Base-by-base conservation (phyloP, 2,329 filamentous ascomycete species). In the Colletotrichum siamense region DNA sequence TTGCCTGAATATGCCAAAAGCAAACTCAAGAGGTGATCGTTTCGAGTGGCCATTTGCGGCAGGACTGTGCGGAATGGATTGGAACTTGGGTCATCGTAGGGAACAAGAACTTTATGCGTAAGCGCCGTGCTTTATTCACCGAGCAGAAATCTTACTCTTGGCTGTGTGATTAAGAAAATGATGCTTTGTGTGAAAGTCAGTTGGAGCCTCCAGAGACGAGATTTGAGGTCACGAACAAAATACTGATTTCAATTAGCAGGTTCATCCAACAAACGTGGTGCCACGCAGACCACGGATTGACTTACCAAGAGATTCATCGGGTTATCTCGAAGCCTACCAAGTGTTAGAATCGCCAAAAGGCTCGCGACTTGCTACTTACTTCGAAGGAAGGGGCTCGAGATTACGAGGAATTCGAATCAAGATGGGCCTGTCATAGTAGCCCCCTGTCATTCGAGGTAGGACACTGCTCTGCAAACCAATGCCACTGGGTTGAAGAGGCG, bases 111-210 rank as follows among this genome's bases (percentile, higher is more conserved):
- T 83, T 71, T 88, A 87, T 80, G 91, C 12, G 62, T 80, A n/a
- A 79, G 75, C 34, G 36, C 6, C 13, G 28, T 59, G 9, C 15
- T n/a, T 34, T 4, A 24, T 8, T 15, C 6, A 18, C 30, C 3
- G 18, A 32, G 9, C 13, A 12, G 5, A 32, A 26, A 26, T 82
- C 79, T 92, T 82, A 85, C 87, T 92, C 76, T 92, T 91, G 9
- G 94, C 94, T 5, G 95, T 97, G 83, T 97, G 94, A 79, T 96
- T 95, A 75, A 97, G 88, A 81, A 97, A 92, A 80, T 92, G 90
- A 79, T 91, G 89, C 84, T 87, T 79, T 64, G 75, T 79, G 4
- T 10, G 18, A n/a, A 16, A 8, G 24, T 66, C 8, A 66, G 24
- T 74, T 78, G 55, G 59, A 52, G 16, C 59, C 28, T 69, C 63